A percentile compares a stretch with the other conserved stretches of the same genome.
phyloP scores from a whole-genome alignment of 1,284 basidiomycete genomes.

The Cutaneotrichosporon sp. region DNA sequence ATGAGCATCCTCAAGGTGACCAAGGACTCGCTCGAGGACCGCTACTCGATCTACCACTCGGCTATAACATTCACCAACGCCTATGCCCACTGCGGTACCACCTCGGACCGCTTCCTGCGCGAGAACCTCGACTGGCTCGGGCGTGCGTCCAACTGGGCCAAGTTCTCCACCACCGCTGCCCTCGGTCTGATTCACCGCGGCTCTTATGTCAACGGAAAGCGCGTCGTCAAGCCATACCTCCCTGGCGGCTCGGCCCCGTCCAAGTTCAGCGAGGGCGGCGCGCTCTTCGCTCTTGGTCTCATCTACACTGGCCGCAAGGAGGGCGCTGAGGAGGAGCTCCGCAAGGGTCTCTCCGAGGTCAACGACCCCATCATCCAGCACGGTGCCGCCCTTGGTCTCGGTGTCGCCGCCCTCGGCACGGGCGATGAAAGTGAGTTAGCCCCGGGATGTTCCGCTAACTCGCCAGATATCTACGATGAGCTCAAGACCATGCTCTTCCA shows the following conservation, averaged over 20 bases:
- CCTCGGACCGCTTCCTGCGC: conserved; percentile 83
- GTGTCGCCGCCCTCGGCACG: conserved; percentile 86
- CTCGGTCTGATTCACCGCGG: conserved; percentile 96
- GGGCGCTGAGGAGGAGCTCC: conserved; percentile 69
- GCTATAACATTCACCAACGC: conserved; percentile 92
- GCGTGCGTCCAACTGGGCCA: conserved; percentile 91
- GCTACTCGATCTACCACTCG: conserved; percentile 92
- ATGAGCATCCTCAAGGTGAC: conserved; percentile 84
- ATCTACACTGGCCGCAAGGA: conserved; percentile 66
- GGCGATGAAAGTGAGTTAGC: conserved; percentile 58
- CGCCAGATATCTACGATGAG: conserved; percentile 76
- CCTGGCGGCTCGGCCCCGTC: conserved; percentile 62
- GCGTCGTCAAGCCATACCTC: conserved; percentile 87
- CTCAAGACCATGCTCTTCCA: conserved; percentile 80
- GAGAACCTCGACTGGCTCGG: conserved; percentile 94
- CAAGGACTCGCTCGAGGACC: conserved; percentile 82
- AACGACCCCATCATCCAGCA: conserved; percentile 81
- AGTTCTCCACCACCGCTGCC: conserved; percentile 90
- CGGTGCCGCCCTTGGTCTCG: conserved; percentile 87
- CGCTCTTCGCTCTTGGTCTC: conserved; percentile 86
- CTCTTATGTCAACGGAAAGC: conserved; percentile 85
- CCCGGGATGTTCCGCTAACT: background rate
- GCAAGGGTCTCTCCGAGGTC: conserved; percentile 56
- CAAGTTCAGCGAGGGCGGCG: conserved; percentile 83
- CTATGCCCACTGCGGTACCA: conserved; percentile 92